A percentile compares a stretch with the other conserved stretches of the same genome.
These are phyloP conservation scores for Peribolospora kevripleyi DNA, from an alignment of 768 basidiomycete genomes.

Conservation along the genomic window DNA sequence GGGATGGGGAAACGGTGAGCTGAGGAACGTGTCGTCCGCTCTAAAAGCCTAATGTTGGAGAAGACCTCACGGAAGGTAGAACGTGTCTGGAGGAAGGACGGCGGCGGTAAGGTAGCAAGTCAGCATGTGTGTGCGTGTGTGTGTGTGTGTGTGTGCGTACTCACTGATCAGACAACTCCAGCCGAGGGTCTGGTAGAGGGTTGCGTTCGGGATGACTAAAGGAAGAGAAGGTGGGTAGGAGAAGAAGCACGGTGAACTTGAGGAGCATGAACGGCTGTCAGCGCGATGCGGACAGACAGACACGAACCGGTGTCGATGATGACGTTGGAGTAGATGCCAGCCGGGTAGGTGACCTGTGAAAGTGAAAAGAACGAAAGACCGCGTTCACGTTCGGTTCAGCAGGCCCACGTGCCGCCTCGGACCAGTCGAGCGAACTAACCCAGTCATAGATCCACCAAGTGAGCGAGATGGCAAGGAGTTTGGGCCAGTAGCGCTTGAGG, in stretches of 20 bases:
- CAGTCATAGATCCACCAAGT: constrained; percentile 33
- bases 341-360: constrained; percentile 11
- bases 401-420: too few relatives aligned
- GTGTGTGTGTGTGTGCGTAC: constrained; percentile 19
- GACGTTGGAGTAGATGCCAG: constrained; percentile 7
- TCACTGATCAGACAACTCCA: constrained; percentile 44
- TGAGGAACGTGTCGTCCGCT: constrained; percentile 25
- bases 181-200: constrained; percentile 5
- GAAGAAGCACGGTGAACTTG: background rate
- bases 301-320: background rate
- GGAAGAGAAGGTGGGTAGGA: constrained; percentile 7
- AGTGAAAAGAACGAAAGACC: constrained; percentile 20
- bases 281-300: background rate
- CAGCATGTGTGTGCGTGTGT: background rate
- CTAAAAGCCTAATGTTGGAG: constrained; percentile 67
- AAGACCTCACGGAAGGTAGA: constrained; percentile 18
- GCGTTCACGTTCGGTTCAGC: constrained; percentile 26
- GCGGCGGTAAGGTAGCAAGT: constrained; percentile 18
- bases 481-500: constrained; percentile 52
- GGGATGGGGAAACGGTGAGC: constrained; percentile 8
- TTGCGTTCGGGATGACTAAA: constrained; percentile 3
- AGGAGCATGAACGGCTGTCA: background rate
- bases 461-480: constrained; percentile 46
- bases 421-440: background rate
- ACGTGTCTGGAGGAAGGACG: constrained; percentile 27